A percentile compares a stretch with the other conserved stretches of the same genome.
phyloP scores from a whole-genome alignment of 352 stramenopile genomes.

The Aphanomyces astaci region DNA sequence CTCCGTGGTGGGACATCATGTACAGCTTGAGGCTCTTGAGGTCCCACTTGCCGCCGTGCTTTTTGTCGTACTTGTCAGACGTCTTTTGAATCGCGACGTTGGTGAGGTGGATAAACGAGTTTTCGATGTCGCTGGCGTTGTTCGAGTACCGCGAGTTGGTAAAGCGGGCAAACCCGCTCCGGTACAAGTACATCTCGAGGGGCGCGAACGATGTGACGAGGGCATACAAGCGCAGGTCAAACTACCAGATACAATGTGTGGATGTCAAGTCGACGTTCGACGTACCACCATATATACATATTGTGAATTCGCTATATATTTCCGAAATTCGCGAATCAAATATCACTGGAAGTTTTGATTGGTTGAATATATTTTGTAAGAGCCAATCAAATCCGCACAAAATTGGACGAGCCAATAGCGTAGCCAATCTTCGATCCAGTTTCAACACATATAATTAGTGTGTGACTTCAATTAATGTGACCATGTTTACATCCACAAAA shows the following conservation, averaged over 20 bases:
- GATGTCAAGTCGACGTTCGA: background rate
- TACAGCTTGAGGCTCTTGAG: constrained; percentile 86
- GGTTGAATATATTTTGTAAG: too few relatives aligned
- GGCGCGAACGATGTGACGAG: constrained; percentile 89
- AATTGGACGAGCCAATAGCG: too few relatives aligned
- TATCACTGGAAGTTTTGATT: too few relatives aligned
- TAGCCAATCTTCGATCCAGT: too few relatives aligned
- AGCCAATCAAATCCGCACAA: too few relatives aligned
- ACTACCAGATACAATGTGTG: constrained; percentile 33
- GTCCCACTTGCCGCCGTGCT: constrained; percentile 89
- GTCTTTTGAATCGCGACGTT: constrained; percentile 95
- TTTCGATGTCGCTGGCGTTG: constrained; percentile 82
- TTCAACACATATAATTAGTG: too few relatives aligned
- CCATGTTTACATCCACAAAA: too few relatives aligned
- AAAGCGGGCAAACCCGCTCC: constrained; percentile 87
- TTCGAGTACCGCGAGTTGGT: constrained; percentile 87
- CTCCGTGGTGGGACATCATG: constrained; percentile 85
- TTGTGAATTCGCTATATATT: background rate
- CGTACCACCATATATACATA: background rate
- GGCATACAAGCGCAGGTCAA: constrained; percentile 90
- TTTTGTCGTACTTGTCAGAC: constrained; percentile 89
- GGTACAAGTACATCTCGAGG: constrained; percentile 89
- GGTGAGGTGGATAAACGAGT: constrained; percentile 90
- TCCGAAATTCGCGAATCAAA: too few relatives aligned
- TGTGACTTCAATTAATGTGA: too few relatives aligned